A percentile compares a stretch with the other conserved stretches of the same genome.
Conservation (phyloP, 257 asterid species). For the Solanum microdontum region DNA sequence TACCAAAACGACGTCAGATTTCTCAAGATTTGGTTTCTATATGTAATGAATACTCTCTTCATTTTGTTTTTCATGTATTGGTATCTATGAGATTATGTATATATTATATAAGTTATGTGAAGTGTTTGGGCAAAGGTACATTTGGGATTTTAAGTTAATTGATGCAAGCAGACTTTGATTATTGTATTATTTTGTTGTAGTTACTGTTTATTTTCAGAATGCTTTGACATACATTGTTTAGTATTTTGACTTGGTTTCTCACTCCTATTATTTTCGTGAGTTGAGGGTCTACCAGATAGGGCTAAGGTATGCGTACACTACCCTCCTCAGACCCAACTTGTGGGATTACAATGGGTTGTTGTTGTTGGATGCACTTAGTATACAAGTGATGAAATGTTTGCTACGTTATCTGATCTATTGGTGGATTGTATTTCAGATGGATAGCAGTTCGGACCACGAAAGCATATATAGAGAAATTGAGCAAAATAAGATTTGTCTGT, state of each 20-base stretch:
- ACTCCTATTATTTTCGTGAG: background rate
- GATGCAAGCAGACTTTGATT: background rate
- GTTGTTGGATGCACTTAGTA: background rate
- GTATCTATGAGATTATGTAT: background rate
- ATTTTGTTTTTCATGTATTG: background rate
- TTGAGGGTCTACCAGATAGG: background rate
- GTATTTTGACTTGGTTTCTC: background rate
- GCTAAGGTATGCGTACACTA: background rate
- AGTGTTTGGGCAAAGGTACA: background rate
- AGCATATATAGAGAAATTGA: conserved; percentile 55
- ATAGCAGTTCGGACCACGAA: conserved; percentile 54
- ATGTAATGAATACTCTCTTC: conserved; percentile 29
- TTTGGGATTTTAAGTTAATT: background rate
- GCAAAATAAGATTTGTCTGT: conserved; percentile 46
- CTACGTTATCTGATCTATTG: conserved; percentile 1
- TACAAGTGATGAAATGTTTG: background rate
- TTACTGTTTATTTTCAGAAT: background rate
- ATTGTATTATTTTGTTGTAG: background rate
- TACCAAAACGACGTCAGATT: conserved; percentile 74
- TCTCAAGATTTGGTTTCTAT: conserved; percentile 85
- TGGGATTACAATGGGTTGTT: background rate
- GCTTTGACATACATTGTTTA: background rate
- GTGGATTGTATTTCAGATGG: conserved; percentile 42
- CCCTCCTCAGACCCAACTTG: background rate
- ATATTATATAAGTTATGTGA: background rate